Conservation (phyloP, 2,329 filamentous ascomycete genomes). For the Xylaria multiplex region DNA sequence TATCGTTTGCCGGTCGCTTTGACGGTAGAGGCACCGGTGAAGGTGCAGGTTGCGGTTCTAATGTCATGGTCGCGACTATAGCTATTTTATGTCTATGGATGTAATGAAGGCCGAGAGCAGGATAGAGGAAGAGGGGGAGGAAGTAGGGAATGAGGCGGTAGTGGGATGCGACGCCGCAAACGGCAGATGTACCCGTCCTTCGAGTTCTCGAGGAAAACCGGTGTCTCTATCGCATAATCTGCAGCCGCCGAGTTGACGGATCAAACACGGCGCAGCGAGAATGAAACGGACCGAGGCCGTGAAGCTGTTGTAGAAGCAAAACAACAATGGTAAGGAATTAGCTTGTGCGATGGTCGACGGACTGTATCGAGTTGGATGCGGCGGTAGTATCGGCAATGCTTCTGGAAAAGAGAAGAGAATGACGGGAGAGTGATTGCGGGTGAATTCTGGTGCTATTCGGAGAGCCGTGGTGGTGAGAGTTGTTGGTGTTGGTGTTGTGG, state of each 20-base stretch:
- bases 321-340: constrained; percentile 5
- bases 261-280: constrained; percentile 15
- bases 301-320: constrained; percentile 19
- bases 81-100: constrained; percentile 7
- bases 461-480: background rate
- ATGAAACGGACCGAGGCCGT: constrained; percentile 11
- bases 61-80: constrained; percentile 48
- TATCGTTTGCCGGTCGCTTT: constrained; percentile 50
- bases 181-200: constrained; percentile 31
- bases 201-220: constrained; percentile 29
- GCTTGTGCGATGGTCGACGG: constrained; percentile 18
- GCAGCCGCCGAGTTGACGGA: constrained; percentile 12
- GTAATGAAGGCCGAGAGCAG: background rate
- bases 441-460: constrained; percentile 6
- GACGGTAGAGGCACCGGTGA: constrained; percentile 43
- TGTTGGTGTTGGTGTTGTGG: constrained; percentile 4
- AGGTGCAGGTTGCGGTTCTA: constrained; percentile 46
- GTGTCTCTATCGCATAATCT: constrained; percentile 44
- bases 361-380: constrained; percentile 7
- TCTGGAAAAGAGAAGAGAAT: constrained; percentile 25
- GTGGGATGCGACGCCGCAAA: constrained; percentile 33
- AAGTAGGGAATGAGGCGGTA: constrained; percentile 13
- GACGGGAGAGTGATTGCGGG: background rate
- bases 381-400: constrained; percentile 23
- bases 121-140: constrained; percentile 3